Conservation (phyloP, 805 yeast species). For the Saccharomyces paradoxus region DNA sequence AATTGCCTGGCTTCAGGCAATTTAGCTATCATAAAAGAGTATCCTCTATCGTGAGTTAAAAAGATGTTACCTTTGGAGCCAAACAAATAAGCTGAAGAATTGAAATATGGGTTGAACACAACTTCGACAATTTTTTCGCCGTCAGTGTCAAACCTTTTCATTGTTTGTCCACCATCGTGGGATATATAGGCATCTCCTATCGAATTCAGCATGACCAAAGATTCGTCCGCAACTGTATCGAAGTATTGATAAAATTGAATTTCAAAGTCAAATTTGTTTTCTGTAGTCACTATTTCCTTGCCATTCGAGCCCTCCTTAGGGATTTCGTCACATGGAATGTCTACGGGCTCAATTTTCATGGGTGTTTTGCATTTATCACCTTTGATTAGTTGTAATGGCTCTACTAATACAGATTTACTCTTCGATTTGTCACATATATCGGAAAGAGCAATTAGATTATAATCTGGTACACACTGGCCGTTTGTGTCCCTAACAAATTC, state of each 20-base stretch:
- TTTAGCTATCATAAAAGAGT: constrained; percentile 38
- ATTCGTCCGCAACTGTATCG: constrained; percentile 45
- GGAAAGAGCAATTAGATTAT: constrained; percentile 12
- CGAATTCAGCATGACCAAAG: constrained; percentile 53
- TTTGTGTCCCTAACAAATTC: constrained; percentile 36
- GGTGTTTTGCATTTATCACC: constrained; percentile 19
- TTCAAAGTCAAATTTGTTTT: constrained; percentile 45
- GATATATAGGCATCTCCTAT: constrained; percentile 56
- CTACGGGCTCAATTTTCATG: constrained; percentile 22
- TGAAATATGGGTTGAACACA: constrained; percentile 46
- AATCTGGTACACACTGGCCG: constrained; percentile 43
- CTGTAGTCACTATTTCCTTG: constrained; percentile 32
- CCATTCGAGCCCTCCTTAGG: neutral
- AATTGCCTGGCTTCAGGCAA: constrained; percentile 46
- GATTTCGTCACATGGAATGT: constrained; percentile 21
- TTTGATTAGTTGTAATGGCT: constrained; percentile 13
- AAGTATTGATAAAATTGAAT: constrained; percentile 46
- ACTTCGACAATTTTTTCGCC: constrained; percentile 43
- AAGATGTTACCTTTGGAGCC: constrained; percentile 45
- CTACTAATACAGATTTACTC: constrained; percentile 6
- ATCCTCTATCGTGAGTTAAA: constrained; percentile 61
- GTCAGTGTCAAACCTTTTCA: constrained; percentile 33
- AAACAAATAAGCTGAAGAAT: constrained; percentile 30
- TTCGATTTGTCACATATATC: constrained; percentile 14
- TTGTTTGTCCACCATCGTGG: constrained; percentile 55